phyloP scores from a whole-genome alignment of 2,329 filamentous ascomycete species.

The Cordyceps cicadae region DNA sequence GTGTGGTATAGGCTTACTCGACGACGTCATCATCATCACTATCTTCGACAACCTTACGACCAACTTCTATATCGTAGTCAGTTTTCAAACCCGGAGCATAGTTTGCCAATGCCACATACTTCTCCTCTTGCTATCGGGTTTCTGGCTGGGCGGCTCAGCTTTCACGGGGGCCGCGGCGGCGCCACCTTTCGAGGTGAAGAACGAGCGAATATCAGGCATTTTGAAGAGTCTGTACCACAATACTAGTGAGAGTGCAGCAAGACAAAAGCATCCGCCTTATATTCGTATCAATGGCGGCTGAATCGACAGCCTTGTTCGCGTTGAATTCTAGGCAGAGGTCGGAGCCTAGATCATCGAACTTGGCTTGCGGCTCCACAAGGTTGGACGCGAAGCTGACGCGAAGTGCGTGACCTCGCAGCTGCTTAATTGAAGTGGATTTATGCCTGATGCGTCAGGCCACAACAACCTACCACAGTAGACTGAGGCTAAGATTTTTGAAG shows the following conservation, averaged over 20 bases:
- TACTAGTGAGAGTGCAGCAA: background rate
- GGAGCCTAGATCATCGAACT: conserved; percentile 24
- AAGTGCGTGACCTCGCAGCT: conserved; percentile 27
- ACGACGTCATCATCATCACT: conserved; percentile 65
- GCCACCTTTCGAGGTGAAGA: conserved; percentile 73
- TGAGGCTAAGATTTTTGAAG: conserved; percentile 26
- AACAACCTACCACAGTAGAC: conserved; percentile 1
- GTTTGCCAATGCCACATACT: background rate
- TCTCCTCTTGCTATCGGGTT: conserved; percentile 35
- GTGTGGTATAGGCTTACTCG: conserved; percentile 33
- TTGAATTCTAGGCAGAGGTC: conserved; percentile 14
- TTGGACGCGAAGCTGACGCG: conserved; percentile 39
- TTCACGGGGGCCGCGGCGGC: conserved; percentile 46
- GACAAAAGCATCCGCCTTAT: conserved; percentile 14
- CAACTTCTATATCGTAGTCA: conserved; percentile 29
- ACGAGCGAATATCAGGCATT: conserved; percentile 89
- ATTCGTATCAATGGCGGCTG: conserved; percentile 14
- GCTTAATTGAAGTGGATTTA: conserved; percentile 22
- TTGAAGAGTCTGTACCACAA: conserved; percentile 8
- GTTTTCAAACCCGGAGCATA: background rate
- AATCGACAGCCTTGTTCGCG: background rate
- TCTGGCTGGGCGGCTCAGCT: conserved; percentile 35
- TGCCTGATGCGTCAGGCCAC: conserved; percentile 21
- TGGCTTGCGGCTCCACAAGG: conserved; percentile 21
- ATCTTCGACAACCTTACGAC: conserved; percentile 68